Evolutionary conservation across 805 yeast species (phyloP).

Genomic region (Metschnikowia koreensis): DNA sequence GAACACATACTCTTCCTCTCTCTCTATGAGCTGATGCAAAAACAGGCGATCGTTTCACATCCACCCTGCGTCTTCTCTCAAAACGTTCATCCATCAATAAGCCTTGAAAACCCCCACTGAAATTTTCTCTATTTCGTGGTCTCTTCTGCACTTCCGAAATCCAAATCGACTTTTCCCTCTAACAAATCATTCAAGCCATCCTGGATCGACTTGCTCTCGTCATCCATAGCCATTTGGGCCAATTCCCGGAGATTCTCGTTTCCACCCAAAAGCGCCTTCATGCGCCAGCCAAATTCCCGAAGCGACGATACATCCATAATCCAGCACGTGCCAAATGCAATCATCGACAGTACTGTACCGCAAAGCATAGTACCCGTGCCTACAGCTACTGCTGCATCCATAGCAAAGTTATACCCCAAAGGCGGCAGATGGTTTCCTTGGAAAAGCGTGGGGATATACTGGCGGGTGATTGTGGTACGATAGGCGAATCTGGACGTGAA

Average conservation of each 20-base stretch:
- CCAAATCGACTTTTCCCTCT: constrained; percentile 36
- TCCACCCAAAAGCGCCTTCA: constrained; percentile 69
- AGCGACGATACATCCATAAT: constrained; percentile 65
- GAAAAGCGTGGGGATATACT: constrained; percentile 72
- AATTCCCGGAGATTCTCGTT: constrained; percentile 52
- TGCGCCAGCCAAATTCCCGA: constrained; percentile 67
- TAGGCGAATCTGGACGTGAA: constrained; percentile 72
- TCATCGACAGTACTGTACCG: constrained; percentile 67
- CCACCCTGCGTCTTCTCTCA: too few relatives aligned
- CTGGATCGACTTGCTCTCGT: constrained; percentile 57
- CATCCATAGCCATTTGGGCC: constrained; percentile 50
- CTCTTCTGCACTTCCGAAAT: neutral
- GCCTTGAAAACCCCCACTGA: too few relatives aligned
- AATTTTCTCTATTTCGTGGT: neutral
- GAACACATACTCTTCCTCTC: too few relatives aligned
- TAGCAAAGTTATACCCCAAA: constrained; percentile 64
- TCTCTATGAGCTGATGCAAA: too few relatives aligned
- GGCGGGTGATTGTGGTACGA: constrained; percentile 68
- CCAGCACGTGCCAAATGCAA: constrained; percentile 77
- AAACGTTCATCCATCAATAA: neutral
- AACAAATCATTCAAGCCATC: constrained; percentile 51
- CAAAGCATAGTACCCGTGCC: constrained; percentile 78
- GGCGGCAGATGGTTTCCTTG: constrained; percentile 88
- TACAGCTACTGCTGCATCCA: constrained; percentile 84
- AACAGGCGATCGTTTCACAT: too few relatives aligned